Percentiles rank a stretch among this genome's conserved stretches.
Conservation (phyloP, 163 green algal genomes). For the Scenedesmus sp. region DNA sequence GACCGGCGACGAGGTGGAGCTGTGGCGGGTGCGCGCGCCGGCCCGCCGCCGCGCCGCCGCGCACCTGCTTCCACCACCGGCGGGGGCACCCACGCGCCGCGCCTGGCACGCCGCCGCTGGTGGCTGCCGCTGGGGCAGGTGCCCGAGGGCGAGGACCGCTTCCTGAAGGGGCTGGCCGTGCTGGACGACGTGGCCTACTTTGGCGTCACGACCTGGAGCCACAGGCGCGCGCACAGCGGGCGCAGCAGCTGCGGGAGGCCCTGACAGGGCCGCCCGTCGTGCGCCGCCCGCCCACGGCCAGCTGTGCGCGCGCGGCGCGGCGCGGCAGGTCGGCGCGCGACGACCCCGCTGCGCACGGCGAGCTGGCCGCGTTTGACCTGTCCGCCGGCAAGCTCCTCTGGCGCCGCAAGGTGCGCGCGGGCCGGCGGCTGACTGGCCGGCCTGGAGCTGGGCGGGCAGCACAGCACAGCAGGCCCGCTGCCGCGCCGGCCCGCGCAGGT, state of each 20-base stretch:
- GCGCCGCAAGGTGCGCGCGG: slow-evolving; percentile 37
- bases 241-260: no score
- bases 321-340: slow-evolving; percentile 36
- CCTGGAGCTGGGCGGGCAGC: no score
- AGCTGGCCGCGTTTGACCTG: slow-evolving; percentile 76
- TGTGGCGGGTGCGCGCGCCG: slow-evolving; percentile 15
- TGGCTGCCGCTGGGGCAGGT: slow-evolving; percentile 9
- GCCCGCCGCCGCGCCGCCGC: no score
- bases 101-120: no score
- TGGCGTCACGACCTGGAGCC: slow-evolving; percentile 57
- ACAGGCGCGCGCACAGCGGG: not conserved
- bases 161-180: slow-evolving; percentile 78
- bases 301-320: no score
- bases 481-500: slow-evolving; percentile 31
- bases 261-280: no score
- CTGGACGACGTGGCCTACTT: slow-evolving; percentile 82
- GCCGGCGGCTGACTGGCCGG: not conserved
- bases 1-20: slow-evolving; percentile 2
- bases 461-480: no score
- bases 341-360: slow-evolving; percentile 47
- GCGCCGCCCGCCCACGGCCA: no score
- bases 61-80: no score
- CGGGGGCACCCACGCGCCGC: no score
- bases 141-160: slow-evolving; percentile 48
- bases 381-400: slow-evolving; percentile 59